Conservation (phyloP, 257 asterid genomes). For the Solanum chmielewskii region DNA sequence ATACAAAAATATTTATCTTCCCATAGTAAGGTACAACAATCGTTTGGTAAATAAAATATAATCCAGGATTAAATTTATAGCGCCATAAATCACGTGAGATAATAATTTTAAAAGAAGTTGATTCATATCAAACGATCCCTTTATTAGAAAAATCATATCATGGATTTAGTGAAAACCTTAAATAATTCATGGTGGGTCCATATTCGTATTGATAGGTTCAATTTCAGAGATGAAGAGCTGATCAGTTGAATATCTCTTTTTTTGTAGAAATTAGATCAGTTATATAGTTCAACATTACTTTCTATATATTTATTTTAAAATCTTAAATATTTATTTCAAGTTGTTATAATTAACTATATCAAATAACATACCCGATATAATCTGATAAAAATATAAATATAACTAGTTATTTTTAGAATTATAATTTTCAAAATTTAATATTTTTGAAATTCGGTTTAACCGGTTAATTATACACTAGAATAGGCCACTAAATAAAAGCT, state of each 20-base stretch:
- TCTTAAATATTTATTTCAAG: background rate
- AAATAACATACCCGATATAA: background rate
- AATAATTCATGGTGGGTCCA: background rate
- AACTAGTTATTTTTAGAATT: background rate
- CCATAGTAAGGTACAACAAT: background rate
- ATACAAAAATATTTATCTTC: background rate
- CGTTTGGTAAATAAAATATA: background rate
- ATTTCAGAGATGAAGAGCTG: background rate
- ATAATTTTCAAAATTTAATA: background rate
- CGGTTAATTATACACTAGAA: background rate
- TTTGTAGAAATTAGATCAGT: background rate
- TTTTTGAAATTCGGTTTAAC: background rate
- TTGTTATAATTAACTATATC: background rate
- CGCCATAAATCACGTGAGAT: background rate
- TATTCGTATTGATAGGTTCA: background rate
- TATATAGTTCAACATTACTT: background rate
- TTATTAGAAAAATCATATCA: background rate
- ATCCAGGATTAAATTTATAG: background rate
- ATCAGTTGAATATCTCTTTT: background rate
- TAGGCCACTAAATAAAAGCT: background rate
- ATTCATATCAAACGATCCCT: background rate
- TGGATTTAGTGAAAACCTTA: slow-evolving; percentile 8
- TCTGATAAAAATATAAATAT: background rate
- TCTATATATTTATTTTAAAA: background rate
- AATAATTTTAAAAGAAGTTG: background rate